Conservation (phyloP, 73 alveolate species). For the Stentor coeruleus region DNA sequence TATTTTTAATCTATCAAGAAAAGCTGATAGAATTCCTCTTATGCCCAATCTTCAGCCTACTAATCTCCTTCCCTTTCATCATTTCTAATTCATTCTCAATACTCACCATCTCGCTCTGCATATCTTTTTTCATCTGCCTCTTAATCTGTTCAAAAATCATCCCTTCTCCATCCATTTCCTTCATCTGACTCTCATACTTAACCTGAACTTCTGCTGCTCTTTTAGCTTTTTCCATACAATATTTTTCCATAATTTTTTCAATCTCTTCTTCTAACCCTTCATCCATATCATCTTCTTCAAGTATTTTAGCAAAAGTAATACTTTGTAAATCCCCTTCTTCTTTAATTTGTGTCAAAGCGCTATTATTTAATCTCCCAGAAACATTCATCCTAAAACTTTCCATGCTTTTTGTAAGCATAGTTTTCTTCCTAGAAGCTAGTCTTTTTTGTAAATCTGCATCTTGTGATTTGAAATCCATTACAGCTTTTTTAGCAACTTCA, state of each 20-base stretch:
- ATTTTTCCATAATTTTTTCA: not conserved
- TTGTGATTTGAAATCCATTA: conserved; percentile 13
- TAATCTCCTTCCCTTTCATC: not conserved
- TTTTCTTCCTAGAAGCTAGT: not conserved
- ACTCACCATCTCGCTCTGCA: conserved; percentile 7
- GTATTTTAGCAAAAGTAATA: not conserved
- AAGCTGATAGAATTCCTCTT: not conserved
- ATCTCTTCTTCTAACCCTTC: conserved; percentile 1
- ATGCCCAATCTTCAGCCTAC: not conserved
- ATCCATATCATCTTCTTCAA: not conserved
- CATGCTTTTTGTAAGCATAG: not conserved
- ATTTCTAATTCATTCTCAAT: not conserved
- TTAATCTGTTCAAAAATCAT: not conserved
- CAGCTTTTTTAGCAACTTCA: conserved; percentile 18
- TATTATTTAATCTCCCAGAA: not conserved
- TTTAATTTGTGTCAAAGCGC: not conserved
- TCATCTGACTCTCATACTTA: conserved; percentile 9
- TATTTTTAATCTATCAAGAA: too few species aligned
- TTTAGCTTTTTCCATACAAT: not conserved
- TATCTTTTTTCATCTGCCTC: conserved; percentile 2
- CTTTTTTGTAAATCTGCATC: not conserved
- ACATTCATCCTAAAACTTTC: not conserved
- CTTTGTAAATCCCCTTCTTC: not conserved
- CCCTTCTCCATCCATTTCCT: conserved; percentile 8
- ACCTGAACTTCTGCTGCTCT: not conserved